Evolutionary conservation across 768 basidiomycete genomes (phyloP), one percentile per base, ranked within the genome.

Genomic region (Trametes punicea): DNA sequence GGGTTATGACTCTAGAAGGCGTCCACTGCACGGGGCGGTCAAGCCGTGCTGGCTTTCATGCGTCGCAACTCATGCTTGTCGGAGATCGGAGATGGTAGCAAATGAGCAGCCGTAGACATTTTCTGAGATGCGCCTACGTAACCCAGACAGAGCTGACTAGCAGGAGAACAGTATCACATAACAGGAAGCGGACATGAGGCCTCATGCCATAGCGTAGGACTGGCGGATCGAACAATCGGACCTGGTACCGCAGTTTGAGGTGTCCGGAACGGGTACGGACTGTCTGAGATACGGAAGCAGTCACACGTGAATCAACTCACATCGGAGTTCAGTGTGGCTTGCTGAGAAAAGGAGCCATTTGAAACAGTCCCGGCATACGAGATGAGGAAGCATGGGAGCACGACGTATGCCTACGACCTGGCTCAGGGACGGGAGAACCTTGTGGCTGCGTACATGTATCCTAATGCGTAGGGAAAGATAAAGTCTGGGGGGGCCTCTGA

Each of bases 391-490:
- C n/a, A 26, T 44, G 9, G 26, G n/a, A 11, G 40, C 52, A 26
- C 26, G n/a, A 39, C n/a, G 34, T 29, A n/a, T 44, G 27, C 26
- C 25, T 39, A 27, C 51, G 34, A 39, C 52, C 46, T 54, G 15
- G 16, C 2, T 10, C n/a, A 29, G 9, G 30, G 6, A 34, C 23
- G 25, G 26, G 4, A 16, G 39, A n/a, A n/a, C 45, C 40, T 41
- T 38, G 46, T 55, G 47, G 20, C 30, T 48, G 46, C 39, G 47
- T 48, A 49, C 21, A 15, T 40, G n/a, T 11, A 18, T 18, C 54
- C 54, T 21, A 26, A 46, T 46, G 47, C 53, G 53, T 39, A 26
- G 33, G 7, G 39, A 30, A 40, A 27, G 45, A 20, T 26, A 27
- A 30, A 38, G 31, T 39, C n/a, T 27, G n/a, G 53, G 52, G 34